Conservation (phyloP, 352 stramenopile species). For the Pythium insidiosum region DNA sequence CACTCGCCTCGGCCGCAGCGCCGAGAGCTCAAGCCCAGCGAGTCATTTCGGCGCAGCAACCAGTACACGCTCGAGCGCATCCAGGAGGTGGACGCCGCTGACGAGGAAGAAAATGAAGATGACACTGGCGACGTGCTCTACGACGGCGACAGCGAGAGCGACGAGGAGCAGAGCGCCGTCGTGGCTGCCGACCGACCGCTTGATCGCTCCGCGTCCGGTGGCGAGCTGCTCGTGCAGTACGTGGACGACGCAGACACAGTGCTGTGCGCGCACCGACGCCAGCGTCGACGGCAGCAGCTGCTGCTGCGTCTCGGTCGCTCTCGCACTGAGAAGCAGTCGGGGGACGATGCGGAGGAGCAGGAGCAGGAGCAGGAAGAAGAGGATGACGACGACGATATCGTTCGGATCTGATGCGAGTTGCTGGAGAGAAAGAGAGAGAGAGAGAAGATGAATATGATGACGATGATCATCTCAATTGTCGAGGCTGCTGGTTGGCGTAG, state of each 20-base stretch:
- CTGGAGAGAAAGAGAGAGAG: neutral
- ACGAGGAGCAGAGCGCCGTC: too few relatives aligned
- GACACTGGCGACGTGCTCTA: neutral
- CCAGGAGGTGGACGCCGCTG: constrained; percentile 7
- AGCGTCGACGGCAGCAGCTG: too few relatives aligned
- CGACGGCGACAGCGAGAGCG: neutral
- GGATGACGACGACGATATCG: constrained; percentile 13
- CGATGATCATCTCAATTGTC: constrained; percentile 1
- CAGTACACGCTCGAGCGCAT: constrained; percentile 12
- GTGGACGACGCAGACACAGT: constrained; percentile 13
- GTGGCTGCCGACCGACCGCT: too few relatives aligned
- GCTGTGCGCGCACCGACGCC: too few relatives aligned
- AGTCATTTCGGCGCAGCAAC: constrained; percentile 10
- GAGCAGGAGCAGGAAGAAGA: constrained; percentile 6
- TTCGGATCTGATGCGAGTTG: constrained; percentile 8
- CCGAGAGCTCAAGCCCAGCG: constrained; percentile 5
- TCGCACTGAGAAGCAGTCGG: too few relatives aligned
- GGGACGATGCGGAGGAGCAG: too few relatives aligned
- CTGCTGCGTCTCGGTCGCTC: too few relatives aligned
- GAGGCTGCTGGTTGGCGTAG: constrained; percentile 13
- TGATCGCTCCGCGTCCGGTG: too few relatives aligned
- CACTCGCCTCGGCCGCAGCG: too few relatives aligned
- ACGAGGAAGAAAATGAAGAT: constrained; percentile 11
- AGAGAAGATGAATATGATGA: too few relatives aligned
- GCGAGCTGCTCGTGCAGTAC: too few relatives aligned